Percentiles rank a stretch among this genome's conserved stretches.
Evolutionary conservation across 2,329 filamentous ascomycete species (phyloP).

Genomic region (Rachicladosporium sp.): DNA sequence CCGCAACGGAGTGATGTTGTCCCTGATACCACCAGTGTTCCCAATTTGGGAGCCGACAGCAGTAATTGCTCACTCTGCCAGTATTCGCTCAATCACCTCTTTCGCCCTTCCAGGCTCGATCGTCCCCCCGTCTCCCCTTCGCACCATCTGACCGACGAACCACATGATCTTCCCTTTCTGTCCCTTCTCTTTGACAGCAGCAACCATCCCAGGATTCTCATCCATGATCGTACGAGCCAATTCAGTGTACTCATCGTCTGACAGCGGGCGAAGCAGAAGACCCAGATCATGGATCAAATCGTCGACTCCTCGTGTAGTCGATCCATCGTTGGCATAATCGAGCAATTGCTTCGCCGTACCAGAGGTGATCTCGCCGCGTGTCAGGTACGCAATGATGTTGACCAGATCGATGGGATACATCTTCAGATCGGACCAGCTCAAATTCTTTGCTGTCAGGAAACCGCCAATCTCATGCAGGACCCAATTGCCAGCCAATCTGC

Average conservation of each 20-base stretch:
- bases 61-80: conserved; percentile 15
- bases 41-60: background rate
- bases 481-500: conserved; percentile 48
- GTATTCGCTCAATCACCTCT: conserved; percentile 38
- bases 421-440: conserved; percentile 29
- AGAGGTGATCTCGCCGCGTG: conserved; percentile 35
- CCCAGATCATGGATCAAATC: conserved; percentile 46
- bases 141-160: conserved; percentile 58
- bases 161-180: conserved; percentile 55
- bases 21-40: no score
- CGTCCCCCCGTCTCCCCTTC: conserved; percentile 45
- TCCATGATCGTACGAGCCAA: conserved; percentile 43
- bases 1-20: no score
- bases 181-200: conserved; percentile 45
- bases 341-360: conserved; percentile 50
- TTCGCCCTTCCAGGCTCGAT: conserved; percentile 50
- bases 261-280: conserved; percentile 43
- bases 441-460: conserved; percentile 27
- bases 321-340: conserved; percentile 40
- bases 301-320: conserved; percentile 28
- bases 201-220: conserved; percentile 45
- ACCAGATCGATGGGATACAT: conserved; percentile 31
- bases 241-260: conserved; percentile 41
- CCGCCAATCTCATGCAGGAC: conserved; percentile 41
- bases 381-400: conserved; percentile 30